Conservation (phyloP, 139 green algal genomes). For the Auxenochlorella pyrenoidosa region DNA sequence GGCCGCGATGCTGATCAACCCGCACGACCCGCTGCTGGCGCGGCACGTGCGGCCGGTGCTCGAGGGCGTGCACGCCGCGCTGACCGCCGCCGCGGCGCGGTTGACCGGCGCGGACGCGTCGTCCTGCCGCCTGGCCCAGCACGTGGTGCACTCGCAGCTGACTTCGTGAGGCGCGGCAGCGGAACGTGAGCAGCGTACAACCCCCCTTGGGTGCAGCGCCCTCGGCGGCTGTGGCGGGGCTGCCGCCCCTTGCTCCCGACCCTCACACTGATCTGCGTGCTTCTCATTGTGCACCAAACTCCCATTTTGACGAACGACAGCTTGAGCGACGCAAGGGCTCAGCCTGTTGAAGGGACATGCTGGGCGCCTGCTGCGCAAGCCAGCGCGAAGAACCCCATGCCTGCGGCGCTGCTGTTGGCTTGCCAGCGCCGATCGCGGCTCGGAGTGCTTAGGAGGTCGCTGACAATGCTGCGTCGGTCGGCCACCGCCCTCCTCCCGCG, state of each 20-base stretch:
- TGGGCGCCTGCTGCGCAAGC: too few species aligned
- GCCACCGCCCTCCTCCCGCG: conserved; percentile 33
- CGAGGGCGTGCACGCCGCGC: conserved; percentile 41
- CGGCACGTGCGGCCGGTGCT: conserved; percentile 70
- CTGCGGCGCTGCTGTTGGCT: too few species aligned
- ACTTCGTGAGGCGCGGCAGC: conserved; percentile 8
- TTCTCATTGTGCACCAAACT: too few species aligned
- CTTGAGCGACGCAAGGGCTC: too few species aligned
- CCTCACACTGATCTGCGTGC: too few species aligned
- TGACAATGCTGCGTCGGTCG: conserved; percentile 34
- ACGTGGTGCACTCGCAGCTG: conserved; percentile 68
- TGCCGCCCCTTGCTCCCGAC: too few species aligned
- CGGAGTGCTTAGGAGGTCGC: neutral
- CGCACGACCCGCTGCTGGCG: conserved; percentile 61
- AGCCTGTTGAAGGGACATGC: neutral
- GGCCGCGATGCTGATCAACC: conserved; percentile 68
- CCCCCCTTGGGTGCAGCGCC: too few species aligned
- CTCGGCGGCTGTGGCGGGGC: too few species aligned
- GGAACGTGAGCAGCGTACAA: too few species aligned
- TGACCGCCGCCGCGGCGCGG: conserved; percentile 39
- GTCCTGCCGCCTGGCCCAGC: conserved; percentile 58
- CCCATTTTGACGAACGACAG: too few species aligned
- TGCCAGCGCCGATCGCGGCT: too few species aligned
- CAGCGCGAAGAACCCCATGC: too few species aligned
- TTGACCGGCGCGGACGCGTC: neutral